phyloP scores from a whole-genome alignment of 2,329 filamentous ascomycete species.

The Thielaviopsis euricoi region DNA sequence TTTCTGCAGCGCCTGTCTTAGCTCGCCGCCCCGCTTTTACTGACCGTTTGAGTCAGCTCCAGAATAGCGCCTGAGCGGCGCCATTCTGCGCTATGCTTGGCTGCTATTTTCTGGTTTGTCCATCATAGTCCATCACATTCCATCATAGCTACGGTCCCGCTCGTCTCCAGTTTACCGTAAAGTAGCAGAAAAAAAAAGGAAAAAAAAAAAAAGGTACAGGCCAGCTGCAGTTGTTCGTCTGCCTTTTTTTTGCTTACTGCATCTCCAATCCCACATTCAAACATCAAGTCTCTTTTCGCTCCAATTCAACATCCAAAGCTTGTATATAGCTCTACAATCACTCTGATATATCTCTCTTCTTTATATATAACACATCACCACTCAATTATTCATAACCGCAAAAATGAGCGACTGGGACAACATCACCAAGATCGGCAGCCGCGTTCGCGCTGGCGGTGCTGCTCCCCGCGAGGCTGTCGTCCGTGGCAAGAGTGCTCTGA shows the following conservation, averaged over 20 bases:
- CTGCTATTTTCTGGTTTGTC: neutral
- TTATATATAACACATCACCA: neutral
- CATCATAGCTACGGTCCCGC: conserved; percentile 1
- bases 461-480: conserved; percentile 70
- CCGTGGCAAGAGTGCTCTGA: conserved; percentile 65
- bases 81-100: neutral
- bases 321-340: neutral
- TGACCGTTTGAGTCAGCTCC: conserved; percentile 10
- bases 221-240: neutral
- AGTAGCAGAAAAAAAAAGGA: neutral
- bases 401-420: conserved; percentile 66
- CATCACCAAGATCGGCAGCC: conserved; percentile 88
- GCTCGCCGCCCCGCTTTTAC: conserved; percentile 8
- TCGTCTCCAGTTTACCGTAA: too few relatives aligned
- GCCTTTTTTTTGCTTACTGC: neutral
- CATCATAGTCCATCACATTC: conserved; percentile 11
- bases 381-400: conserved; percentile 23
- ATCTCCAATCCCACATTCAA: neutral
- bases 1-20: neutral
- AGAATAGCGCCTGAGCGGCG: conserved; percentile 4
- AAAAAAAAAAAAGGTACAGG: neutral
- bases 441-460: conserved; percentile 51
- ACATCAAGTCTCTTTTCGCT: neutral
- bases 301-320: neutral
- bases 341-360: neutral